These are phyloP conservation scores for Arthrobotrys musiformis DNA, from an alignment of 2,329 filamentous ascomycete species.

Conservation along the genomic window DNA sequence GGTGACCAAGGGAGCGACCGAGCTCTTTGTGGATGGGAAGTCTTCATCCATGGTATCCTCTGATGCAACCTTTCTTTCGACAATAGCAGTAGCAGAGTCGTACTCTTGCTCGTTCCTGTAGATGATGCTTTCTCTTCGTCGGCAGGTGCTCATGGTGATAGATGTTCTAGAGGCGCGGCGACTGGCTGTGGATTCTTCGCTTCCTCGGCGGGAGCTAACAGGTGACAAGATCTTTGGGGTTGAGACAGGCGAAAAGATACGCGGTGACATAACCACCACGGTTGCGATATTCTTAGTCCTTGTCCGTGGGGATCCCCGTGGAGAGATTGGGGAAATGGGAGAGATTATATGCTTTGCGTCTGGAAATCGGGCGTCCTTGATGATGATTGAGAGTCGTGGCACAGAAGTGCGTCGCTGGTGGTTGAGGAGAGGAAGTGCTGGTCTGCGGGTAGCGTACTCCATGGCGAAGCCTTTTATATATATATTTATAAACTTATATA, in stretches of 20 bases:
- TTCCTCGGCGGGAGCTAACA: constrained; percentile 43
- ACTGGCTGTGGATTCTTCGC: constrained; percentile 50
- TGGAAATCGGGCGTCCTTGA: constrained; percentile 53
- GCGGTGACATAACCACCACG: constrained; percentile 55
- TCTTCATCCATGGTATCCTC: constrained; percentile 52
- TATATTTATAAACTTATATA: constrained; percentile 14
- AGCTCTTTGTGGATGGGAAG: constrained; percentile 47
- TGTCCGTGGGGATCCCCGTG: constrained; percentile 35
- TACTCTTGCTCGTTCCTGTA: constrained; percentile 54
- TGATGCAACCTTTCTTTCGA: constrained; percentile 34
- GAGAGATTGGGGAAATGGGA: constrained; percentile 46
- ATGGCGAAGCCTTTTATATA: constrained; percentile 21
- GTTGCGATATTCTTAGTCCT: constrained; percentile 39
- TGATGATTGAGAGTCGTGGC: constrained; percentile 54
- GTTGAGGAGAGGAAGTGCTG: constrained; percentile 46
- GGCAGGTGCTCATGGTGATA: constrained; percentile 27
- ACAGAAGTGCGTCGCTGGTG: constrained; percentile 49
- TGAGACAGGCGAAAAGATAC: constrained; percentile 49
- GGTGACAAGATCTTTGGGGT: constrained; percentile 51
- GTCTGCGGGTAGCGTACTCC: constrained; percentile 48
- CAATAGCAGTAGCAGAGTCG: constrained; percentile 47
- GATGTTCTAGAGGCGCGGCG: constrained; percentile 46
- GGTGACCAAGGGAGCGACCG: constrained; percentile 50
- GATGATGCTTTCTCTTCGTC: constrained; percentile 54
- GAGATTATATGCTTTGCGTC: constrained; percentile 46